Evolutionary conservation across 148 eudicot species (phyloP), one percentile per base, ranked within the genome.

Genomic region (Silene latifolia): DNA sequence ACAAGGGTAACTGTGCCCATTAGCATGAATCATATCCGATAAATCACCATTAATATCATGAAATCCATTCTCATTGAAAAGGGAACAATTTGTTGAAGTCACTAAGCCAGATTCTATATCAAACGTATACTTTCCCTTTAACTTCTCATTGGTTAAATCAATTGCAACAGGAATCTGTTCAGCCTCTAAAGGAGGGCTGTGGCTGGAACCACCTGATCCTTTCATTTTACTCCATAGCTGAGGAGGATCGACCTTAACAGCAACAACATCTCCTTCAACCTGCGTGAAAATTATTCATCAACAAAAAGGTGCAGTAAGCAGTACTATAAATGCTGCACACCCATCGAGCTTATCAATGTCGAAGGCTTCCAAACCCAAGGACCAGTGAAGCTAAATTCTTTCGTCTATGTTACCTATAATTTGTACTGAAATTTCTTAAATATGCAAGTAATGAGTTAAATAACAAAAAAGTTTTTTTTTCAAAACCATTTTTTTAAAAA

Each of bases 211-310:
- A 24, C 24, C 48, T 51, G 85, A 84, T 56, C 93, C 96, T 85
- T 92, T 94, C 97, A 94, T 88, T 85, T 76, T 91, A 76, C 87
- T 79, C 98, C 98, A 94, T 21, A 76, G 67, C 15, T 78, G 83
- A 69, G 89, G 83, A 72, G 87, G 87, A 80, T 94, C 92, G 78
- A 94, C 80, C 84, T 80, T 85, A 68, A 94, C 80, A 32, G 88
- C 96, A 69, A 94, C 97, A 60, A 82, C 79, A 76, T 94, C 98
- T 66, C 98, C 98, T 76, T 94, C 98, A 20, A 92, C 82, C 98
- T 94, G 74, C 77, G 77, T 20, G 67, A 82, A 64, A 76, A 48
- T 10, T 66, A 27, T 20, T 23, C 35, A 46, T 63, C 44, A 77
- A 15, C 35, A 62, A 62, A 20, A 39, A 24, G 42, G 25, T 20